A percentile compares a stretch with the other conserved stretches of the same genome.
Conservation (phyloP, 2,329 filamentous ascomycete genomes). For the Cordyceps militaris region DNA sequence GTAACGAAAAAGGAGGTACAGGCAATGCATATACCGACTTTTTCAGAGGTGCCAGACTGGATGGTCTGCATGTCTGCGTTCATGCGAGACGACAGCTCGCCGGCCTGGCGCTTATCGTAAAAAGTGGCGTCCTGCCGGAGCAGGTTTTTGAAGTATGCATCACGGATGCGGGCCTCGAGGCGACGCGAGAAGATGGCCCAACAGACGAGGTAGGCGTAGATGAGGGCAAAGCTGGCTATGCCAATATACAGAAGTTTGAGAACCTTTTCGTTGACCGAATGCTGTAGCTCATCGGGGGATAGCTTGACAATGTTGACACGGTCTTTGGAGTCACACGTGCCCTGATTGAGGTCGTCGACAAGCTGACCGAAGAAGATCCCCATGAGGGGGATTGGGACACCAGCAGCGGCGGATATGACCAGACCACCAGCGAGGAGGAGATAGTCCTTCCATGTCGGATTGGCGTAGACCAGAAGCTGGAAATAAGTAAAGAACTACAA, state of each 20-base stretch:
- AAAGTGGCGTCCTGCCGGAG: conserved; percentile 56
- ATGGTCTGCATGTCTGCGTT: conserved; percentile 60
- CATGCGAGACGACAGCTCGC: conserved; percentile 56
- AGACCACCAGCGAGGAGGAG: conserved; percentile 35
- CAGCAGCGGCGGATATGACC: conserved; percentile 46
- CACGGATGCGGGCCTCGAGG: conserved; percentile 54
- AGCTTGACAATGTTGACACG: conserved; percentile 1
- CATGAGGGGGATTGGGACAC: conserved; percentile 56
- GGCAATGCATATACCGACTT: conserved; percentile 58
- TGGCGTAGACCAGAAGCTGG: conserved; percentile 37
- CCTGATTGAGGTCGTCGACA: conserved; percentile 52
- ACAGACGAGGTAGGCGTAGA: conserved; percentile 57
- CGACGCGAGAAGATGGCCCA: conserved; percentile 60
- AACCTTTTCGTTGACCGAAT: conserved; percentile 48
- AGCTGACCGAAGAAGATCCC: conserved; percentile 59
- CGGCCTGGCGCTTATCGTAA: conserved; percentile 56
- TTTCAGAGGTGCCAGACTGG: conserved; percentile 62
- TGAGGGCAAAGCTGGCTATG: conserved; percentile 54
- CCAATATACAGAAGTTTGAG: conserved; percentile 56
- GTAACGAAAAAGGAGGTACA: conserved; percentile 60
- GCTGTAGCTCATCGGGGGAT: conserved; percentile 27
- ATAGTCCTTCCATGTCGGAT: conserved; percentile 37
- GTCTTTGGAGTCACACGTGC: conserved; percentile 40
- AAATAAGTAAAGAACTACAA: conserved; percentile 33
- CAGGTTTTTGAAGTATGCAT: conserved; percentile 51